Evolutionary conservation across 208 protist genomes (phyloP).

Genomic region (Balamuthia mandrillaris): DNA sequence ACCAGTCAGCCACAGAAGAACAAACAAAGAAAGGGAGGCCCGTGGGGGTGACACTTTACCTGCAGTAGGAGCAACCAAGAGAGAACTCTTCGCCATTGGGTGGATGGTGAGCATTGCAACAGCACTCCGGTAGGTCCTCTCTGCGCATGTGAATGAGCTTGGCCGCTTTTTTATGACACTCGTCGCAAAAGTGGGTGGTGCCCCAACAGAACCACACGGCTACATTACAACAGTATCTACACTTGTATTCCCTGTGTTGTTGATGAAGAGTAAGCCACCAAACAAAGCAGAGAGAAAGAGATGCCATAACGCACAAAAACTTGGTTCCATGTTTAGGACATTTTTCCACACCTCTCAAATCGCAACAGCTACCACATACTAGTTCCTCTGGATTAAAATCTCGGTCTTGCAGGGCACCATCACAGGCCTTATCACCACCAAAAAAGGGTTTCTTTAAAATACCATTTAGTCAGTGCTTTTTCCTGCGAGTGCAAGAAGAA

Average conservation of each 20-base stretch:
- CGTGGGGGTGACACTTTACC: too few species aligned
- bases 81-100: neutral
- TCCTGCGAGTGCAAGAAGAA: neutral
- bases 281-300: neutral
- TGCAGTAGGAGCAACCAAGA: neutral
- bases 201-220: constrained; percentile 10
- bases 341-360: neutral
- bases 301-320: neutral
- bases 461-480: too few species aligned
- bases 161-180: neutral
- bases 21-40: too few species aligned
- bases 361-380: neutral
- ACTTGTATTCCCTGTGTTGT: neutral
- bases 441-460: constrained; percentile 72
- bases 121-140: neutral
- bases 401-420: too few species aligned
- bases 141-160: too few species aligned
- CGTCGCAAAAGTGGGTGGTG: constrained; percentile 6
- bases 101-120: neutral
- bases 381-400: too few species aligned
- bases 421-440: constrained; percentile 51
- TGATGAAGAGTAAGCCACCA: neutral
- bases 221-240: neutral
- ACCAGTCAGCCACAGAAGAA: too few species aligned
- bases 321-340: neutral